Percentiles rank a stretch among this genome's conserved stretches.
Evolutionary conservation across 306 rosid genomes (phyloP).

Genomic region (Chamaecrista fasciculata): DNA sequence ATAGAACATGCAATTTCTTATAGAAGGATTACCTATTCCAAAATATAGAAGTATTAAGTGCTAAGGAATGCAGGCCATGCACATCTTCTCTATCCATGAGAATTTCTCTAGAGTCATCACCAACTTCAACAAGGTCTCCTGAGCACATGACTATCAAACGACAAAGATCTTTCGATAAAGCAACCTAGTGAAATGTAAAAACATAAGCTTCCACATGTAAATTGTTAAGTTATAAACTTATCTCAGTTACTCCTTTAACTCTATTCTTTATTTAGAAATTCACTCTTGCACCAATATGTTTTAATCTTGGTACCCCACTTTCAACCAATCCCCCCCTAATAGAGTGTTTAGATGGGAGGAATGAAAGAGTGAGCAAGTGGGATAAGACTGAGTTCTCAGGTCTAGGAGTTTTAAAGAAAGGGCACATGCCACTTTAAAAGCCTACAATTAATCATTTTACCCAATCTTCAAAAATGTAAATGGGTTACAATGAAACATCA

Average conservation of each 20-base stretch:
- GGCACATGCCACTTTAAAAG: too few relatives aligned
- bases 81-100: slow-evolving; percentile 41
- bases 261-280: not conserved
- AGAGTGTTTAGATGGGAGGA: not conserved
- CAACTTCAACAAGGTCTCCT: slow-evolving; percentile 60
- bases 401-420: not conserved
- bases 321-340: not conserved
- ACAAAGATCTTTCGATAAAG: slow-evolving; percentile 90
- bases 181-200: slow-evolving; percentile 56
- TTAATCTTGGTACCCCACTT: not conserved
- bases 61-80: slow-evolving; percentile 80
- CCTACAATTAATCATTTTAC: not conserved
- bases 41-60: slow-evolving; percentile 79
- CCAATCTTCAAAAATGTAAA: not conserved
- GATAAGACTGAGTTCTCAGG: not conserved
- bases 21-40: slow-evolving; percentile 74
- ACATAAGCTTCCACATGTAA: slow-evolving; percentile 35
- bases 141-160: slow-evolving; percentile 88
- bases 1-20: slow-evolving; percentile 28
- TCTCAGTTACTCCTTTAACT: not conserved
- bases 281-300: slow-evolving; percentile 10
- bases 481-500: not conserved
- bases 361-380: not conserved
- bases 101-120: slow-evolving; percentile 35
- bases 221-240: slow-evolving; percentile 5